A percentile compares a stretch with the other conserved stretches of the same genome.
Evolutionary conservation across 1,139 yeast species (phyloP).

Genomic region (Saccharomyces hybrid): DNA sequence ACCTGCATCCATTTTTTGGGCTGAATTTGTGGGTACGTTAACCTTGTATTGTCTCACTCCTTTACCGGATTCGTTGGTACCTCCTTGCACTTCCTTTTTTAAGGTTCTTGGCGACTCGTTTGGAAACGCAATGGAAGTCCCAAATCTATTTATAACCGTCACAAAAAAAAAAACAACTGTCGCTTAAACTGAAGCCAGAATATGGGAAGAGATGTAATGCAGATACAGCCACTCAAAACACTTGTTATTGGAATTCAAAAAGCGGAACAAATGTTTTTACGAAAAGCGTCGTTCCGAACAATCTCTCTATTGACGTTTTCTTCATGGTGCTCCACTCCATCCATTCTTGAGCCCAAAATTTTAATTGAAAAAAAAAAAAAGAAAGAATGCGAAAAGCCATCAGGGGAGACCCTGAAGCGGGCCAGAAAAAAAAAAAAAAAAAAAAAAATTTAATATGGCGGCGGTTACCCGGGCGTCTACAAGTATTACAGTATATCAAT

Average conservation of each 20-base stretch:
- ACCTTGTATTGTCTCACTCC: background rate
- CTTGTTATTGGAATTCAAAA: background rate
- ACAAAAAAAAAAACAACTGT: background rate
- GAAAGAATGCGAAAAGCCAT: background rate
- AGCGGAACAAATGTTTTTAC: too few relatives aligned
- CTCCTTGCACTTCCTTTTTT: background rate
- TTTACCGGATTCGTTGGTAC: background rate
- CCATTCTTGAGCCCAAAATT: background rate
- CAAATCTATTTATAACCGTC: background rate
- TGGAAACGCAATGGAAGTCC: background rate
- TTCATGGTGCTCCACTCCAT: background rate
- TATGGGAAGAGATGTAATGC: background rate
- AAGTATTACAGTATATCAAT: too few relatives aligned
- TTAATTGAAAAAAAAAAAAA: background rate
- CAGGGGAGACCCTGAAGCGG: background rate
- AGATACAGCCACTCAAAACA: background rate
- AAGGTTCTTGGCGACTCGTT: background rate
- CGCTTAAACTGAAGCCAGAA: background rate
- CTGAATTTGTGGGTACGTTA: too few relatives aligned
- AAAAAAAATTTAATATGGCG: too few relatives aligned
- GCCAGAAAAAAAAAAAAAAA: background rate
- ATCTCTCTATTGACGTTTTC: background rate
- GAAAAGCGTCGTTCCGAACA: background rate
- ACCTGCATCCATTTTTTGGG: slow-evolving; percentile 17
- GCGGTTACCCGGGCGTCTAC: too few relatives aligned